Percentiles rank a stretch among this genome's conserved stretches.
Evolutionary conservation across 176 grass and related monocot genomes (phyloP).

Genomic region (Thalia dealbata): DNA sequence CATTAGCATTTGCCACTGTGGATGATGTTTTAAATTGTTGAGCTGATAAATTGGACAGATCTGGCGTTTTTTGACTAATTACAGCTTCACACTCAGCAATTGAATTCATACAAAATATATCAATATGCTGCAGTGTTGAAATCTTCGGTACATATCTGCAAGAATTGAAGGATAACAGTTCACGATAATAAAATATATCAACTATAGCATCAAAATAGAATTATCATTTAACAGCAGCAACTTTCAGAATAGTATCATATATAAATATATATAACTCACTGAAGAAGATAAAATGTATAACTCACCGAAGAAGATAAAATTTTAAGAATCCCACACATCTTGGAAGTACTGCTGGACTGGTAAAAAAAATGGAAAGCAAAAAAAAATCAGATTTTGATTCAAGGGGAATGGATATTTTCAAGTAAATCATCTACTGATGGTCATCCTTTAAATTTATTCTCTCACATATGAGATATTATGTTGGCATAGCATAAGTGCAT

Average conservation of each 20-base stretch:
- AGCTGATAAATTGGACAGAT: constrained; percentile 16
- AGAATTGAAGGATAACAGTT: constrained; percentile 17
- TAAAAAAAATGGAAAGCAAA: constrained; percentile 23
- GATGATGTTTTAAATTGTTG: constrained; percentile 34
- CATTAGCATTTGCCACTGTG: constrained; percentile 37
- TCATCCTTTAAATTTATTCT: no score
- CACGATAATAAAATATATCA: background rate
- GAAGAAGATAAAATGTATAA: constrained; percentile 68
- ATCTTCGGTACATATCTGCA: constrained; percentile 76
- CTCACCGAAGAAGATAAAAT: constrained; percentile 86
- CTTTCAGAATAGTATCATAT: background rate
- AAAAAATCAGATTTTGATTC: background rate
- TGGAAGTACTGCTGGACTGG: constrained; percentile 94
- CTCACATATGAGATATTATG: no score
- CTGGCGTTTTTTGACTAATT: constrained; percentile 40
- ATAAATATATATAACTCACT: constrained; percentile 35
- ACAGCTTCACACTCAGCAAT: constrained; percentile 65
- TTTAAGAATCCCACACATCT: constrained; percentile 81
- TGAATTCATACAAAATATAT: constrained; percentile 82
- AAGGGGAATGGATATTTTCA: no score
- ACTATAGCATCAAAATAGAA: background rate
- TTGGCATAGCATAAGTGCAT: no score
- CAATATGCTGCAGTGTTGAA: constrained; percentile 80
- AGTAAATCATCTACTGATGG: no score
- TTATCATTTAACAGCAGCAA: background rate